phyloP scores from a whole-genome alignment of 2,329 filamentous ascomycete genomes.

The Aspergillus unguis region DNA sequence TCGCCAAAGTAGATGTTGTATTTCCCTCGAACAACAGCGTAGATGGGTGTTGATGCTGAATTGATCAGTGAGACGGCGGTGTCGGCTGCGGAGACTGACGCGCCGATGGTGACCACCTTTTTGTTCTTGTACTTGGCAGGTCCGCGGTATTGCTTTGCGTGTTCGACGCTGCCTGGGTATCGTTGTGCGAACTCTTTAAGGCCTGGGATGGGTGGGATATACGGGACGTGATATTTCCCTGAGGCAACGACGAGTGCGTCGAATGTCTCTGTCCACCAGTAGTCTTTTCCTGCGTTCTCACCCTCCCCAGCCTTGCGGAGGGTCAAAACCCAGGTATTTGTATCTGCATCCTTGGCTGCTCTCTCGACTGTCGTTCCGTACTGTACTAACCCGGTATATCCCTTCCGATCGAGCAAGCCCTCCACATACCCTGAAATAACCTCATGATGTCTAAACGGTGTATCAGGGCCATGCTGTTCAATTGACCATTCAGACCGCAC shows the following conservation, averaged over 20 bases:
- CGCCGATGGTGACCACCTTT: constrained; percentile 61
- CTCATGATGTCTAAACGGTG: constrained; percentile 61
- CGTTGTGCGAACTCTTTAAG: constrained; percentile 38
- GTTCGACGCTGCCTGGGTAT: constrained; percentile 40
- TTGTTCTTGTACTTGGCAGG: constrained; percentile 42
- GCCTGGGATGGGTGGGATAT: constrained; percentile 42
- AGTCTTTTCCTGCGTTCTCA: constrained; percentile 40
- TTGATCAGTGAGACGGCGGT: constrained; percentile 55
- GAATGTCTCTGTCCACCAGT: constrained; percentile 63
- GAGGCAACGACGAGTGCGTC: constrained; percentile 61
- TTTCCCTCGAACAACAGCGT: constrained; percentile 54
- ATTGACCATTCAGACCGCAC: constrained; percentile 43
- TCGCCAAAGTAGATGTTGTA: constrained; percentile 57
- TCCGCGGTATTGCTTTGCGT: constrained; percentile 42
- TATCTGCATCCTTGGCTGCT: constrained; percentile 48
- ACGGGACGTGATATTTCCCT: constrained; percentile 61
- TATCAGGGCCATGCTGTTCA: constrained; percentile 52
- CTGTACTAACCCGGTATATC: constrained; percentile 48
- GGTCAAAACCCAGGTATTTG: constrained; percentile 52
- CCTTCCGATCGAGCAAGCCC: constrained; percentile 53
- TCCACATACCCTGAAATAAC: constrained; percentile 57
- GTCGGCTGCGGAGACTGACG: constrained; percentile 63
- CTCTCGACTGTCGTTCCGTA: constrained; percentile 60
- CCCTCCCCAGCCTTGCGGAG: constrained; percentile 41
- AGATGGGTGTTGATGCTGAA: constrained; percentile 47